phyloP scores from a whole-genome alignment of 352 stramenopile genomes.

The Phytopythium kandeliae region DNA sequence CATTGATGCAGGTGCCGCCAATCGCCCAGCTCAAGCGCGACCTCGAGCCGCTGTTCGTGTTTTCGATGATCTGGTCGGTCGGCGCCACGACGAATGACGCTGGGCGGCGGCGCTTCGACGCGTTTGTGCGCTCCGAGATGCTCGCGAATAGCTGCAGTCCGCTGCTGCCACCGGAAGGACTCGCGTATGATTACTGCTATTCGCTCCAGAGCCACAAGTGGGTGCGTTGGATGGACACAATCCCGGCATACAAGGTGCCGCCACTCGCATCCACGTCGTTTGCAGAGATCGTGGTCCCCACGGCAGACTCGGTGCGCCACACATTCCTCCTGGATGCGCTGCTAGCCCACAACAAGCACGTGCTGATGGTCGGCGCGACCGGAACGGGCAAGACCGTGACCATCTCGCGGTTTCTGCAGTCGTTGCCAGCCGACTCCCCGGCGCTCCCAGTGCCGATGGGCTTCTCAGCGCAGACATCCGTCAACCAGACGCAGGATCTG shows the following conservation, averaged over 20 bases:
- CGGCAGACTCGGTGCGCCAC: constrained; percentile 90
- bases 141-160: constrained; percentile 51
- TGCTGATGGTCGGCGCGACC: constrained; percentile 93
- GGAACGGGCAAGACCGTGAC: constrained; percentile 95
- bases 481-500: constrained; percentile 91
- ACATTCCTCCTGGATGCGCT: constrained; percentile 89
- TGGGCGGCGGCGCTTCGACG: constrained; percentile 84
- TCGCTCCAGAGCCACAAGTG: constrained; percentile 86
- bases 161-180: constrained; percentile 43
- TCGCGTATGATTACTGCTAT: constrained; percentile 92
- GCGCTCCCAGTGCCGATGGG: constrained; percentile 86
- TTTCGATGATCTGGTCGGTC: constrained; percentile 91
- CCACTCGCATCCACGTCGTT: constrained; percentile 52
- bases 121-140: constrained; percentile 86
- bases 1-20: constrained; percentile 22
- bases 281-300: constrained; percentile 92
- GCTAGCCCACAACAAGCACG: constrained; percentile 81
- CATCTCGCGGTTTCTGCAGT: constrained; percentile 87
- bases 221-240: constrained; percentile 93
- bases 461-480: constrained; percentile 91
- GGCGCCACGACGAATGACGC: constrained; percentile 87
- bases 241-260: constrained; percentile 74
- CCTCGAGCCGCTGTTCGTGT: constrained; percentile 89
- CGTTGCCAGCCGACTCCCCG: constrained; percentile 62
- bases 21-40: constrained; percentile 67